Percentiles rank a stretch among this genome's conserved stretches.
Conservation (phyloP, 140 eudicot species). For the Bidens hawaiensis region DNA sequence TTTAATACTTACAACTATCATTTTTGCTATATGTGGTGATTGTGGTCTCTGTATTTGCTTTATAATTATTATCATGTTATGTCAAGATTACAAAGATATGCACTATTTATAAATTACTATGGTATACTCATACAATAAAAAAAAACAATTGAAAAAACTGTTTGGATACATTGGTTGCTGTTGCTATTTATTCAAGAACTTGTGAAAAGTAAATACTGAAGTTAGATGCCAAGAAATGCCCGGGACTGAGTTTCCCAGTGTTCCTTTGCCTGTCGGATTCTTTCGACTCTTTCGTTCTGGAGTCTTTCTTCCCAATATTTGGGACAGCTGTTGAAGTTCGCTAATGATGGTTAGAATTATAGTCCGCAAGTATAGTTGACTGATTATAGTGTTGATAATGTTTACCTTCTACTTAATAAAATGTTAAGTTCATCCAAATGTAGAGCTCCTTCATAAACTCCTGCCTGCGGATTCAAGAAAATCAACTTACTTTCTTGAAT, state of each 20-base stretch:
- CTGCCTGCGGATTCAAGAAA: too few species aligned
- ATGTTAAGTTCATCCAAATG: slow-evolving; percentile 88
- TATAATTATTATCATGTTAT: neutral
- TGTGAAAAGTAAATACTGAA: neutral
- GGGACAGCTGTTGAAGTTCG: slow-evolving; percentile 54
- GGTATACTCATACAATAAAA: too few species aligned
- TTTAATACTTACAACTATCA: slow-evolving; percentile 6
- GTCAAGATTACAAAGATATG: neutral
- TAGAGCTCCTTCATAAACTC: slow-evolving; percentile 73
- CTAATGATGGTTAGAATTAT: neutral
- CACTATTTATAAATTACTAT: too few species aligned
- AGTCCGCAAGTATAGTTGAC: neutral
- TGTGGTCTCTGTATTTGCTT: neutral
- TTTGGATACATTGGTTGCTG: neutral
- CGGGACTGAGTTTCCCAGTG: slow-evolving; percentile 81
- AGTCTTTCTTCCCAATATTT: slow-evolving; percentile 85
- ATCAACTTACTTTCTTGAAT: too few species aligned
- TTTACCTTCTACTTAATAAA: slow-evolving; percentile 64
- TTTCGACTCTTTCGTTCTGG: slow-evolving; percentile 58
- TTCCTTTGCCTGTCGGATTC: slow-evolving; percentile 66
- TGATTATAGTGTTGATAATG: neutral
- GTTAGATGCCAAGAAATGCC: slow-evolving; percentile 56
- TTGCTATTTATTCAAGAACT: slow-evolving; percentile 18
- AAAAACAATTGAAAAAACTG: too few species aligned
- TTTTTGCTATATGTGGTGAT: neutral